Evolutionary conservation across 768 basidiomycete genomes (phyloP).

Genomic region (Fomitopsis serialis): DNA sequence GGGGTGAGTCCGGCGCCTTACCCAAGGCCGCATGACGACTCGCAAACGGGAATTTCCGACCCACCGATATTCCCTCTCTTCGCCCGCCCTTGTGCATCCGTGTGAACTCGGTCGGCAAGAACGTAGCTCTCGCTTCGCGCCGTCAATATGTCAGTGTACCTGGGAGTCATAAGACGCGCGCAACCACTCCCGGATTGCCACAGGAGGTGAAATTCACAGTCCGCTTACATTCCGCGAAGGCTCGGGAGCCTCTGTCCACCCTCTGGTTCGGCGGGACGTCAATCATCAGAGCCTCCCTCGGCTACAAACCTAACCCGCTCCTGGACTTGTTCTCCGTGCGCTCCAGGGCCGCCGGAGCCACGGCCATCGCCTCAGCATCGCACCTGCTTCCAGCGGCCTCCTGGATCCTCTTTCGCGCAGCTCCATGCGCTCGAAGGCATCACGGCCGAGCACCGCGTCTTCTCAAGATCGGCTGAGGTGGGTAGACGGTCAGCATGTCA

Average conservation of each 20-base stretch:
- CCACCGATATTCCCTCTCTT: not conserved
- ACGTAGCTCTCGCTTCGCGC: not conserved
- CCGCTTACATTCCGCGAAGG: not conserved
- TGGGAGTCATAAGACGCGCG: not conserved
- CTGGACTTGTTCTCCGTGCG: not conserved
- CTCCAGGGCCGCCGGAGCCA: not conserved
- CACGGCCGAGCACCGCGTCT: not conserved
- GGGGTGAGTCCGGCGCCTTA: not conserved
- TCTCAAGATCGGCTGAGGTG: not conserved
- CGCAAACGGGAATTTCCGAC: not conserved
- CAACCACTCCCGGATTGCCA: not conserved
- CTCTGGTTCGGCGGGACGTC: not conserved
- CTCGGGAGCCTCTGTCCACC: not conserved
- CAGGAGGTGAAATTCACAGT: not conserved
- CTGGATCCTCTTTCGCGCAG: not conserved
- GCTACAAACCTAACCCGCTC: not conserved
- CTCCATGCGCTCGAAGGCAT: not conserved
- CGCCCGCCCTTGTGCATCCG: not conserved
- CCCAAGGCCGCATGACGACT: not conserved
- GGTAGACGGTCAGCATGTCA: not conserved
- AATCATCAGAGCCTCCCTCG: not conserved
- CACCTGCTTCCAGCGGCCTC: not conserved
- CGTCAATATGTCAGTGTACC: not conserved
- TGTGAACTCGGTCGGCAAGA: not conserved
- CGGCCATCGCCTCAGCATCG: not conserved